Conservation (phyloP, 139 green algal species). For the Nannochloris sp. region DNA sequence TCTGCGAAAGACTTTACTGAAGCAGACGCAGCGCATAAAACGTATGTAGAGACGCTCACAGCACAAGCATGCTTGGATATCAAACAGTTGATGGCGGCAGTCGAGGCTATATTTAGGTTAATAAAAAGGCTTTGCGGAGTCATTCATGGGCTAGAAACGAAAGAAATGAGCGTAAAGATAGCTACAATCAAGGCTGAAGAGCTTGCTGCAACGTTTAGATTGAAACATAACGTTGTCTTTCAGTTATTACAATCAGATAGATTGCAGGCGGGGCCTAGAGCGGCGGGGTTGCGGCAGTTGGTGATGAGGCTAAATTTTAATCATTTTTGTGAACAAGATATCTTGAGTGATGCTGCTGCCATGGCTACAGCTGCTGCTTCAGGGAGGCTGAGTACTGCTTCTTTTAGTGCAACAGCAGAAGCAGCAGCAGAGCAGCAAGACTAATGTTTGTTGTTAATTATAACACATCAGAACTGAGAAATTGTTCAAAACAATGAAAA, state of each 20-base stretch:
- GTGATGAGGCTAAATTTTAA: conserved; percentile 78
- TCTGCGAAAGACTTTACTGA: conserved; percentile 60
- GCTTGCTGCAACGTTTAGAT: neutral
- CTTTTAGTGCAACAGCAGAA: too few species aligned
- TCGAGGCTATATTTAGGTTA: conserved; percentile 58
- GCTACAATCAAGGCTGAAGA: neutral
- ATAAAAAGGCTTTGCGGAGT: conserved; percentile 32
- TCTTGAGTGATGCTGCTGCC: too few species aligned
- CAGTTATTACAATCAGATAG: conserved; percentile 38
- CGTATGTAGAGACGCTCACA: conserved; percentile 24
- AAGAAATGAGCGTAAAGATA: neutral
- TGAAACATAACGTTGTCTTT: conserved; percentile 30
- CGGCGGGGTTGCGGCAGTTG: conserved; percentile 70
- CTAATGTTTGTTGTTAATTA: too few species aligned
- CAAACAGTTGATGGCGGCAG: conserved; percentile 21
- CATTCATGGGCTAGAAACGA: neutral
- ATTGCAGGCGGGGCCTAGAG: conserved; percentile 40
- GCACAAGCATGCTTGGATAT: conserved; percentile 67
- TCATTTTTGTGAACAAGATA: conserved; percentile 29
- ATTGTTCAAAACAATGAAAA: too few species aligned
- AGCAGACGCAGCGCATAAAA: conserved; percentile 51
- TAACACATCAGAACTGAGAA: too few species aligned
- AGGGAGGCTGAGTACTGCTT: too few species aligned
- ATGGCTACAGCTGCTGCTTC: too few species aligned
- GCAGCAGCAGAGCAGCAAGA: too few species aligned